Conservation (phyloP, 2,329 filamentous ascomycete species). For the Fusarium poae region DNA sequence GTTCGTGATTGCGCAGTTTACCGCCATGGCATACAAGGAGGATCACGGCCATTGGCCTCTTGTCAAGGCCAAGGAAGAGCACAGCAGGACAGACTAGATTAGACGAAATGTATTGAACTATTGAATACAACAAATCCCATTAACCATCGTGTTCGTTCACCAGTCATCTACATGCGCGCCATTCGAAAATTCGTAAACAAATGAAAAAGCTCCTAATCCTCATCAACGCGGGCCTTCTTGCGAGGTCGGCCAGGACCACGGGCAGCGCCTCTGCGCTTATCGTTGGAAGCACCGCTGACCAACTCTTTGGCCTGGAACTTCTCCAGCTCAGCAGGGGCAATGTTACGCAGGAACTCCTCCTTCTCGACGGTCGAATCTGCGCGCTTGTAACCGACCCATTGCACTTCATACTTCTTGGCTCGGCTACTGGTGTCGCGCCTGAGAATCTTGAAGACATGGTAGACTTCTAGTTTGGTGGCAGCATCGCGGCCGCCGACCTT, state of each 20-base stretch:
- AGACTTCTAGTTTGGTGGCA: slow-evolving; percentile 43
- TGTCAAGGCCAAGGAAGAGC: slow-evolving; percentile 51
- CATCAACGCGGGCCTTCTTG: slow-evolving; percentile 38
- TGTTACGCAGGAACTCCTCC: slow-evolving; percentile 40
- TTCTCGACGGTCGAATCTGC: slow-evolving; percentile 45
- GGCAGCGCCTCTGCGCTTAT: slow-evolving; percentile 41
- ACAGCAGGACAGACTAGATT: slow-evolving; percentile 13
- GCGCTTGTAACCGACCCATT: slow-evolving; percentile 48
- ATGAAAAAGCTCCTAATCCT: slow-evolving; percentile 16
- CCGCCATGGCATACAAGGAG: slow-evolving; percentile 76
- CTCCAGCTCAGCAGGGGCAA: slow-evolving; percentile 45
- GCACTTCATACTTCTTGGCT: slow-evolving; percentile 45
- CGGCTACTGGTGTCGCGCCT: slow-evolving; percentile 39
- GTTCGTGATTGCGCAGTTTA: slow-evolving; percentile 77
- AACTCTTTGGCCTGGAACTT: slow-evolving; percentile 46
- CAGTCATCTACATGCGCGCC: slow-evolving; percentile 26
- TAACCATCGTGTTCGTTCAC: slow-evolving; percentile 30
- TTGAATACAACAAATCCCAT: slow-evolving; percentile 28
- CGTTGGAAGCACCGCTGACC: slow-evolving; percentile 21
- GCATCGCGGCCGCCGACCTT: slow-evolving; percentile 43
- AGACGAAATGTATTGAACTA: slow-evolving; percentile 6
- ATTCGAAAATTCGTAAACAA: slow-evolving; percentile 1
- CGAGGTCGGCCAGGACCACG: slow-evolving; percentile 45
- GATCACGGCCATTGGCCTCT: slow-evolving; percentile 64
- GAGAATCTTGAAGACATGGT: slow-evolving; percentile 47